Evolutionary conservation across 2,329 filamentous ascomycete genomes (phyloP), one percentile per base, ranked within the genome.

Genomic region (Cytospora chrysosperma): DNA sequence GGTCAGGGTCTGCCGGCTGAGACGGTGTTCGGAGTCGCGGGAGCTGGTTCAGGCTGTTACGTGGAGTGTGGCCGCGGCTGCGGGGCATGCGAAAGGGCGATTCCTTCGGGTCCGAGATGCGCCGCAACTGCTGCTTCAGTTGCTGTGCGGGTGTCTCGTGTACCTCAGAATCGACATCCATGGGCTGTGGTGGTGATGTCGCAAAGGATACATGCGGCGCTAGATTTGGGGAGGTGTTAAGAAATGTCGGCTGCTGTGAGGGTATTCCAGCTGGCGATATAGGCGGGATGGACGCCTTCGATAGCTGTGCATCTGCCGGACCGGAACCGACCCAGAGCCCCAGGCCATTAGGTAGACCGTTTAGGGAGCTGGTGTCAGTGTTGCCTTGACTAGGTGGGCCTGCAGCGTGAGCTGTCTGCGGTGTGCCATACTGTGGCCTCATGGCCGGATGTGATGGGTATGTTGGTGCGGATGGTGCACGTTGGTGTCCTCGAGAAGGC

Each of bases 361-460:
- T 56, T 30, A 51, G 51, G 27, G 51, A 30, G 56, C 30, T 17
- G n/a, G 49, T 30, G 1, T 24, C 51, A 54, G 47, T 24, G 34
- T 49, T 54, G 43, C 53, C 53, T 32, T 56, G 53, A 26, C 57
- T 50, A 51, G 49, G 51, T 56, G 57, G 61, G 17, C 40, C 51
- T 43, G 57, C 34, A 58, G 63, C 61, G 51, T 59, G 56, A 51
- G 58, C 57, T 57, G 57, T 58, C 57, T 61, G 60, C 62, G 60
- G 62, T 59, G 59, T 60, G 59, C 57, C 70, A 59, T 71, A 72
- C 61, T 74, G 72, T 26, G 69, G 73, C 53, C 75, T 72, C 55
- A 76, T 77, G 26, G 77, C 75, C 40, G 76, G 77, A 64, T 79
- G 77, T 27, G 76, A 64, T 28, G 71, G 68, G 28, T 67, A 60